A percentile compares a stretch with the other conserved stretches of the same genome.
These are phyloP conservation scores for Neurospora cerealis DNA, from an alignment of 495 filamentous ascomycete genomes.

Conservation along the genomic window DNA sequence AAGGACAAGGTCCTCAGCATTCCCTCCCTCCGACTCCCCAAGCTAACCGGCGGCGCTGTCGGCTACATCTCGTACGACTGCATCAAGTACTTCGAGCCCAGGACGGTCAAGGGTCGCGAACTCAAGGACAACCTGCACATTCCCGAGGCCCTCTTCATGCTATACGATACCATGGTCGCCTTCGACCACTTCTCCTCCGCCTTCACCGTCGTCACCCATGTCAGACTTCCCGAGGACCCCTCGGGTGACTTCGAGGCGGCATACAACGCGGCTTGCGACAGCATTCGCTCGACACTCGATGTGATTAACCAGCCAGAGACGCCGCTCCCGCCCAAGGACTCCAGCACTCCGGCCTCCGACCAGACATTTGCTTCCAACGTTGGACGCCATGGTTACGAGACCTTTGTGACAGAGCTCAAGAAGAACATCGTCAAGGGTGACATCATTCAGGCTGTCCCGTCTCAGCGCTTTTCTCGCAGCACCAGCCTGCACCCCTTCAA, in stretches of 20 bases:
- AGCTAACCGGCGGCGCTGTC: conserved; percentile 82
- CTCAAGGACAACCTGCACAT: conserved; percentile 82
- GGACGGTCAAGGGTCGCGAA: conserved; percentile 55
- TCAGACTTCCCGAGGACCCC: conserved; percentile 47
- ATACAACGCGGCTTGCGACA: conserved; percentile 55
- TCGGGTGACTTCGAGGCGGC: conserved; percentile 34
- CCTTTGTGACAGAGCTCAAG: conserved; percentile 71
- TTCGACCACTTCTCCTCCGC: conserved; percentile 92
- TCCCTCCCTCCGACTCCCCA: conserved; percentile 70
- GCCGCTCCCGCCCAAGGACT: conserved; percentile 65
- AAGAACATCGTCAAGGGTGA: conserved; percentile 81
- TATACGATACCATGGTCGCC: conserved; percentile 90
- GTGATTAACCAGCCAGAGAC: conserved; percentile 61
- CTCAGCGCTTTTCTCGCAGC: conserved; percentile 81
- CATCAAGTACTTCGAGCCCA: conserved; percentile 93
- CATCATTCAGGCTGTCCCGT: conserved; percentile 96
- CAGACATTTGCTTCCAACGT: conserved; percentile 78
- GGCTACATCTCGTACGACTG: conserved; percentile 98
- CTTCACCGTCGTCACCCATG: conserved; percentile 86
- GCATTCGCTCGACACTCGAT: conserved; percentile 54
- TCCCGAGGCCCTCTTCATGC: conserved; percentile 93
- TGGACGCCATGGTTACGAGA: conserved; percentile 76
- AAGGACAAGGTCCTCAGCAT: conserved; percentile 68
- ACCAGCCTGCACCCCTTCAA: conserved; percentile 93
- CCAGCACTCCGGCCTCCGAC: conserved; percentile 59